Percentiles rank a stretch among this genome's conserved stretches.
Conservation (phyloP, 352 stramenopile species). For the Plasmopara viticola region DNA sequence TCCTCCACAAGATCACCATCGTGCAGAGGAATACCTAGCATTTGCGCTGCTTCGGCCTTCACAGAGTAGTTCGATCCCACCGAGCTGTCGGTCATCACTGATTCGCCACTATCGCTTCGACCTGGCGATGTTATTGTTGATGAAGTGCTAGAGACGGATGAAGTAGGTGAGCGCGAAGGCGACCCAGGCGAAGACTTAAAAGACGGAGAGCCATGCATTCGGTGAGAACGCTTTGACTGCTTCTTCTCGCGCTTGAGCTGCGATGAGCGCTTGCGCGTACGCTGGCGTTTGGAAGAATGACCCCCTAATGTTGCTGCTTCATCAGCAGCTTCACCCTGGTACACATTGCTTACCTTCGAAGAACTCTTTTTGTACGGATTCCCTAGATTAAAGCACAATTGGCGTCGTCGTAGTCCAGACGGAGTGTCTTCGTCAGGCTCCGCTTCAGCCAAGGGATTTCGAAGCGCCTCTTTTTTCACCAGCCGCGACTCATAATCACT, state of each 20-base stretch:
- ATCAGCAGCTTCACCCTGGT: slow-evolving; percentile 79
- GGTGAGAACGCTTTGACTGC: slow-evolving; percentile 60
- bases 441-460: slow-evolving; percentile 77
- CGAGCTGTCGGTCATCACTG: slow-evolving; percentile 46
- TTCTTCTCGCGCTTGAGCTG: slow-evolving; percentile 77
- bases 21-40: slow-evolving; percentile 71
- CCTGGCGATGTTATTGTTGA: slow-evolving; percentile 58
- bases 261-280: slow-evolving; percentile 79
- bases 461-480: slow-evolving; percentile 81
- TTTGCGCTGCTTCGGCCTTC: slow-evolving; percentile 66
- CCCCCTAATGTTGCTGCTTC: slow-evolving; percentile 73
- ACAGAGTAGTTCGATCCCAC: slow-evolving; percentile 75
- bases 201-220: slow-evolving; percentile 58
- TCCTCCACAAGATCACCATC: slow-evolving; percentile 53
- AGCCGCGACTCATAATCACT: slow-evolving; percentile 84
- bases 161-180: slow-evolving; percentile 58
- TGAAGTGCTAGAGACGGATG: slow-evolving; percentile 42
- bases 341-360: slow-evolving; percentile 80
- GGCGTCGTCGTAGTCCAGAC: slow-evolving; percentile 55
- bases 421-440: slow-evolving; percentile 82
- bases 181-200: slow-evolving; percentile 67
- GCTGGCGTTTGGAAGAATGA: slow-evolving; percentile 72
- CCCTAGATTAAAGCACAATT: slow-evolving; percentile 81
- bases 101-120: slow-evolving; percentile 56
- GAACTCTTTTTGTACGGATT: slow-evolving; percentile 87